Evolutionary conservation across 345 rosid genomes (phyloP).

Genomic region (Euphorbia pulcherrima): DNA sequence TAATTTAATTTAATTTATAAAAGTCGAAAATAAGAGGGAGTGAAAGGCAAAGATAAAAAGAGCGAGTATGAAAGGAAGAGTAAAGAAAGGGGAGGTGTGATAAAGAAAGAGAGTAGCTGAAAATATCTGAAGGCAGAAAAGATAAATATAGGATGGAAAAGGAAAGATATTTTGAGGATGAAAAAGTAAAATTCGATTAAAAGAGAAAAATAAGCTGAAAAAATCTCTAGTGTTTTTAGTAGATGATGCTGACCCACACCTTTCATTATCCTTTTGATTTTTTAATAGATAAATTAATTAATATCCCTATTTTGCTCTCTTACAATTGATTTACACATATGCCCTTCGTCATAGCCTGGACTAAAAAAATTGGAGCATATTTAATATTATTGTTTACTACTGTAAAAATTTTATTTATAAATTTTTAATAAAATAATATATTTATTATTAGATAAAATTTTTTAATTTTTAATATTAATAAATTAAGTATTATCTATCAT

Average conservation of each 20-base stretch:
- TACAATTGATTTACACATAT: background rate
- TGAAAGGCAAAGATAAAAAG: background rate
- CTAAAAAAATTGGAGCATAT: background rate
- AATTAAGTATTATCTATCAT: too few species aligned
- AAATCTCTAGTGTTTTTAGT: background rate
- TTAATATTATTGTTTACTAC: too few species aligned
- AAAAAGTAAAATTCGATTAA: background rate
- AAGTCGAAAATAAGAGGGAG: too few species aligned
- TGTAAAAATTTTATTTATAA: too few species aligned
- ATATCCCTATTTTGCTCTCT: too few species aligned
- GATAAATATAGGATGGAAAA: background rate
- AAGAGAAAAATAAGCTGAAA: background rate
- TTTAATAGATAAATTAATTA: background rate
- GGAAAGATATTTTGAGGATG: conserved; percentile 27
- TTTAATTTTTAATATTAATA: too few species aligned
- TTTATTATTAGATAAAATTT: too few species aligned
- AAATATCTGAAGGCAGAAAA: conserved; percentile 24
- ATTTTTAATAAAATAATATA: too few species aligned
- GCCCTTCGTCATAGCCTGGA: background rate
- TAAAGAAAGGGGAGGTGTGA: conserved; percentile 4
- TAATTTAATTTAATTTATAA: too few species aligned
- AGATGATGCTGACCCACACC: conserved; percentile 1
- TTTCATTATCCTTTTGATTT: background rate
- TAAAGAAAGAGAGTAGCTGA: background rate
- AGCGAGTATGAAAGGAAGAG: background rate